Base-by-base conservation (phyloP, 768 basidiomycete genomes). In the Naganishia vaughanmartiniae region DNA sequence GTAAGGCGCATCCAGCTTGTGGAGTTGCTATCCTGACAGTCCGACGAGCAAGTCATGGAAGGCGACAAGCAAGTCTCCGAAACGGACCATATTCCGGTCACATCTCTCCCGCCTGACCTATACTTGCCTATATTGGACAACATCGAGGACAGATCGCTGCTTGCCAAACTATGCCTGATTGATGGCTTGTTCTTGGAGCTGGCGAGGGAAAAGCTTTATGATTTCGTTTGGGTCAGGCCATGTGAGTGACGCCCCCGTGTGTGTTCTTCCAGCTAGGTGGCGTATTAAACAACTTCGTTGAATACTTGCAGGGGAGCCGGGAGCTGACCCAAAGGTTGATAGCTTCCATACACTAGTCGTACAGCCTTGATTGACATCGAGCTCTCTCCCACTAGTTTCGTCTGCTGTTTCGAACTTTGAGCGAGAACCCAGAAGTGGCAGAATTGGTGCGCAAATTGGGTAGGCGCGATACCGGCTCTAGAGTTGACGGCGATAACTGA, bases 161-260 rank as follows among this genome's bases (percentile, higher is more conserved):
- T 72, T 26, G 71, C 71, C n/a, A 54, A 33, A 19, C 1, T 68
- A 0, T 67, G 66, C 28, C 56, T 24, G 2, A 34, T 72, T 14
- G 71, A 72, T 45, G 66, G 66, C 21, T 33, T 56, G 26, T 72
- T 72, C 66, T 48, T 66, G 28, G 57, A 68, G 36, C 45, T 72
- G 57, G 71, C 56, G 26, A 67, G 71, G 28, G 42, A 46, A 33
- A 55, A 63, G 33, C 26, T 72, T 66, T 72, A 72, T 34, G 66
- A 26, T 21, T 34, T 53, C 31, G 53, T 72, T 9, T 72, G 71
- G 71, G 53, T 72, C 0, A 36, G 71, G 30, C 71, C 71, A 31
- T 72, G 71, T 72, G 51, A 26, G 71, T 72, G 53, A 2, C 36
- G 12, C 34, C 0, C 11, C n/a, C n/a, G n/a, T 54, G n/a, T 15